Evolutionary conservation across 2,329 filamentous ascomycete species (phyloP), one percentile per base, ranked within the genome.

Genomic region (Penicillium sp.): DNA sequence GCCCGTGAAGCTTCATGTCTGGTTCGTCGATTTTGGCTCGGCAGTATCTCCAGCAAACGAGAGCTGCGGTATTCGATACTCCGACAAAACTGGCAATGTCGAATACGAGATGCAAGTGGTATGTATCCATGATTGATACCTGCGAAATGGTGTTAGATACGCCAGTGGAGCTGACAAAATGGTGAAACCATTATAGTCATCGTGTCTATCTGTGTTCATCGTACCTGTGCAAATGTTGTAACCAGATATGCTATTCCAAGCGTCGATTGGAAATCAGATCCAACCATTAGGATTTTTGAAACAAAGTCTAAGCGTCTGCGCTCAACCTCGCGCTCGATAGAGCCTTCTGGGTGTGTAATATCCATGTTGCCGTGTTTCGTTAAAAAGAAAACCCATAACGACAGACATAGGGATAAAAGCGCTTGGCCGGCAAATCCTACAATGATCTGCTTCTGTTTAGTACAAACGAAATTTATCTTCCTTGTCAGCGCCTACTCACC

Each of bases 71-170:
- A 36, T 67, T 68, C 0, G 67, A 69, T 18, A 69, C 63, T 4
- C 66, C 69, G 36, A 72, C 69, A 47, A 71, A 69, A 52, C 68
- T 68, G 22, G 64, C 64, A 34, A 66, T 71, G 50, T 71, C 69
- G 53, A 62, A 72, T n/a, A 69, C 67, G 14, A 72, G 59, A 29
- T 66, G 69, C 4, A 70, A 46, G 47, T 71, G 69, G 53, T 72
- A 72, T 22, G 68, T 54, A 45, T 70, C 68, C 21, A 71, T 64
- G 29, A 58, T 46, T 11, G 16, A 6, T 16, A 27, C 48, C 41
- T 50, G 41, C n/a, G 13, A 18, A 10, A 10, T 14, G 38, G 18
- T 7, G n/a, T 13, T 13, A 40, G 38, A 14, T 21, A 10, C 2
- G 14, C 10, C 38, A 40, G 31, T 32, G 9, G 13, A 36, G 34